Conservation (phyloP, 176 grass and related monocot species). For the Eleusine indica region DNA sequence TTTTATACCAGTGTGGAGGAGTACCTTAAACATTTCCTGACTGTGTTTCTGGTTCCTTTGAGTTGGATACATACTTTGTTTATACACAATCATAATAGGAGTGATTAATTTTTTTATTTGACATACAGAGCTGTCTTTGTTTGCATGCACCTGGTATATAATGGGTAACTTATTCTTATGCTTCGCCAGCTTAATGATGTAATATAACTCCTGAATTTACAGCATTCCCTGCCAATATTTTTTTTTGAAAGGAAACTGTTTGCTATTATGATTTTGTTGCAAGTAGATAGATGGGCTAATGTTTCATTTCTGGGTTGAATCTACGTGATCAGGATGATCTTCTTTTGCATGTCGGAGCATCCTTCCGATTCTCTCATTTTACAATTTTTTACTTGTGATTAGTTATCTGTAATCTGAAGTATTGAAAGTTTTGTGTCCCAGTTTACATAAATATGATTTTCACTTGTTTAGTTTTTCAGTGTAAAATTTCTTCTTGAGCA, state of each 20-base stretch:
- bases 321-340: not conserved
- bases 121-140: not conserved
- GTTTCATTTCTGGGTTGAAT: constrained; percentile 1
- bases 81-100: not conserved
- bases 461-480: constrained; percentile 2
- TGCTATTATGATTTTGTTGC: not conserved
- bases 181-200: not conserved
- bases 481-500: not conserved
- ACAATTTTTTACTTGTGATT: not conserved
- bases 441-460: not conserved
- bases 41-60: not conserved
- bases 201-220: not conserved
- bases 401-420: not conserved
- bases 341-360: not conserved
- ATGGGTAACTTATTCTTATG: not conserved
- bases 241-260: not conserved
- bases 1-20: not conserved
- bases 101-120: not conserved
- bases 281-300: not conserved
- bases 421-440: constrained; percentile 4
- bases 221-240: not conserved
- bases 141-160: not conserved
- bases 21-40: not conserved
- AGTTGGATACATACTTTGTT: not conserved
- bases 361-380: not conserved